Evolutionary conservation across 768 basidiomycete species (phyloP).

Genomic region (Leucocoprinus sp.): DNA sequence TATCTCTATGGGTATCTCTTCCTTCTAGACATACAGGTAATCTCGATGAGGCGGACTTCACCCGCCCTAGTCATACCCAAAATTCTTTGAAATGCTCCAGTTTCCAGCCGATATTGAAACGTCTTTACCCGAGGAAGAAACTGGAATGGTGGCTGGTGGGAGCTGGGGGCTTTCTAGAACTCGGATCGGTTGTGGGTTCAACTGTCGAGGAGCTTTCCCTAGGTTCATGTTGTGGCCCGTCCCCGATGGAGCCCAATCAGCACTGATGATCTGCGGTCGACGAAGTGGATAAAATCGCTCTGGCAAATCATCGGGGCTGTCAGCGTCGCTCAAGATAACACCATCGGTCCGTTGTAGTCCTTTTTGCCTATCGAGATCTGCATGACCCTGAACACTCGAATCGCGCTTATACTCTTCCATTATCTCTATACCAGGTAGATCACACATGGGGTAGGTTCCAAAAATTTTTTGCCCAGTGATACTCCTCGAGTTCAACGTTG

Average conservation of each 20-base stretch:
- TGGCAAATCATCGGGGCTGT: not conserved
- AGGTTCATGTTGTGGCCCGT: constrained; percentile 31
- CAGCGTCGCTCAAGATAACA: not conserved
- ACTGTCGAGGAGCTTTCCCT: constrained; percentile 28
- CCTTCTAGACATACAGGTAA: too few species aligned
- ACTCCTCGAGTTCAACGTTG: constrained; percentile 13
- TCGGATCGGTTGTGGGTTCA: constrained; percentile 25
- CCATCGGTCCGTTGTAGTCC: not conserved
- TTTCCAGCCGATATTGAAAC: constrained; percentile 6
- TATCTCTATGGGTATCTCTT: too few species aligned
- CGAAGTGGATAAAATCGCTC: not conserved
- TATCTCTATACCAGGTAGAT: constrained; percentile 1
- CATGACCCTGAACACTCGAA: constrained; percentile 2
- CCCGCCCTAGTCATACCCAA: constrained; percentile 13
- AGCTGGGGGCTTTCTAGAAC: constrained; percentile 27
- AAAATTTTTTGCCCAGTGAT: not conserved
- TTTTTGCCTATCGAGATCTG: constrained; percentile 1
- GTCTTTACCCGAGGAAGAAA: constrained; percentile 3
- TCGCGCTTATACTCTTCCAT: constrained; percentile 2
- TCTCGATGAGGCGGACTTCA: too few species aligned
- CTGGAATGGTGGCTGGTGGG: constrained; percentile 24
- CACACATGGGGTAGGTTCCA: not conserved
- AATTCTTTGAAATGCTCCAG: not conserved
- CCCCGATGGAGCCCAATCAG: constrained; percentile 6
- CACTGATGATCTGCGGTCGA: not conserved